A percentile compares a stretch with the other conserved stretches of the same genome.
Evolutionary conservation across 768 basidiomycete genomes (phyloP).

Genomic region (Flagelloscypha sp.): DNA sequence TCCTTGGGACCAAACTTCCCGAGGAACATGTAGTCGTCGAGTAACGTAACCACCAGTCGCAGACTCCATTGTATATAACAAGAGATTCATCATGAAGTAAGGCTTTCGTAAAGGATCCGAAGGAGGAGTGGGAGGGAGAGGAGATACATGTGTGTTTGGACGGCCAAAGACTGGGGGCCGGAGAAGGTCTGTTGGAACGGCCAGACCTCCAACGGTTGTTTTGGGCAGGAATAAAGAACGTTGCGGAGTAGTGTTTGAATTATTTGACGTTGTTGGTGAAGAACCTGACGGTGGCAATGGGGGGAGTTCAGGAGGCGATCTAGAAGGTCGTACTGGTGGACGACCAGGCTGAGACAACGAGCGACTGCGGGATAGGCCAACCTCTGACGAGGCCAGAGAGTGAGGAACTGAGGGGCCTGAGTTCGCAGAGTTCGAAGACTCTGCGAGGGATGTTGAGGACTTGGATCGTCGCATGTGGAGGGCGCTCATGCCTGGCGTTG

Average conservation of each 20-base stretch:
- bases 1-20: constrained; percentile 86
- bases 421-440: constrained; percentile 39
- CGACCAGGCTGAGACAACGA: constrained; percentile 75
- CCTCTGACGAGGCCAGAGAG: constrained; percentile 27
- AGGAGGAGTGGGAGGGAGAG: constrained; percentile 67
- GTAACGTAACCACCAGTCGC: constrained; percentile 85
- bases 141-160: constrained; percentile 70
- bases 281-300: constrained; percentile 48
- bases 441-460: constrained; percentile 51
- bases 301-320: constrained; percentile 43
- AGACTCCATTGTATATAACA: constrained; percentile 71
- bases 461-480: constrained; percentile 64
- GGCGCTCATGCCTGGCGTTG: constrained; percentile 52
- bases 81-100: constrained; percentile 82
- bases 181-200: constrained; percentile 45
- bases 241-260: constrained; percentile 22
- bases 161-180: too few species aligned
- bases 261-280: constrained; percentile 27
- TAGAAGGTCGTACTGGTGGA: constrained; percentile 50
- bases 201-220: constrained; percentile 43
- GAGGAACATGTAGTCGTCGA: constrained; percentile 77
- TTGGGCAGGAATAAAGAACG: constrained; percentile 57
- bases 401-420: constrained; percentile 33
- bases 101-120: constrained; percentile 72
- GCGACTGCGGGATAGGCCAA: constrained; percentile 42